Base-by-base conservation (phyloP, 106 monocot species). In the Phalaenopsis aphrodite region DNA sequence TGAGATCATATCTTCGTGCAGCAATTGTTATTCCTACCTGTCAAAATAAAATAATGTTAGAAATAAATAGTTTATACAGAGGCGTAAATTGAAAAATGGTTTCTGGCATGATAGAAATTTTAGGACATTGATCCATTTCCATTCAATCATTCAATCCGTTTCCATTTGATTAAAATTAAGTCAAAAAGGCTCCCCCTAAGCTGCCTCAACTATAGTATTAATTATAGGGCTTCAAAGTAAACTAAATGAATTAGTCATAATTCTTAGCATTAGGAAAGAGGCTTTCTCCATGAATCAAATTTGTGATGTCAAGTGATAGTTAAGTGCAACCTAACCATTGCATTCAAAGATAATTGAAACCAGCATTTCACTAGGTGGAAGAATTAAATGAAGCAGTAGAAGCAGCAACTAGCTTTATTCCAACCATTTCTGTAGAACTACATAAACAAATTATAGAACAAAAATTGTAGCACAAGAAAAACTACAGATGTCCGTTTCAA, bases 11-110 rank as follows among this genome's bases (percentile, higher is more conserved):
- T 78, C 87, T 99, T 0, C 95, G 83, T 64, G 93, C 87, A n/a
- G 89, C 88, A 85, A 99, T 85, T 83, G 88, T 81, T 82, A 95
- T 75, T 75, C 99, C 99, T 1, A 99, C 85, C 99, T 99, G 88
- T 52, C 81, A 74, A 9, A 69, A 69, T 38, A 38, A 11, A 3
- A 69, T 36, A 10, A 65, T 69, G 38, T 69, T 11, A 69, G 3
- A 65, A 24, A 24, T 65, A 6, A 5, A 23, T 24, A 1, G 8
- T 65, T 65, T 65, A 23, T 65, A 14, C 21, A 65, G 24, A 65
- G 23, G 64, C 5, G 21, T 61, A 17, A 65, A 23, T 65, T 30
- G 64, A 65, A 24, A 65, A 65, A 65, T 23, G 64, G 64, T 8
- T 23, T 23, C 8, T 15, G 6, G 6, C 17, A 19, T 21, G 21